Percentiles rank a stretch among this genome's conserved stretches.
These are phyloP conservation scores for Colletotrichum tropicicola DNA, from an alignment of 2,329 filamentous ascomycete species.

Conservation along the genomic window DNA sequence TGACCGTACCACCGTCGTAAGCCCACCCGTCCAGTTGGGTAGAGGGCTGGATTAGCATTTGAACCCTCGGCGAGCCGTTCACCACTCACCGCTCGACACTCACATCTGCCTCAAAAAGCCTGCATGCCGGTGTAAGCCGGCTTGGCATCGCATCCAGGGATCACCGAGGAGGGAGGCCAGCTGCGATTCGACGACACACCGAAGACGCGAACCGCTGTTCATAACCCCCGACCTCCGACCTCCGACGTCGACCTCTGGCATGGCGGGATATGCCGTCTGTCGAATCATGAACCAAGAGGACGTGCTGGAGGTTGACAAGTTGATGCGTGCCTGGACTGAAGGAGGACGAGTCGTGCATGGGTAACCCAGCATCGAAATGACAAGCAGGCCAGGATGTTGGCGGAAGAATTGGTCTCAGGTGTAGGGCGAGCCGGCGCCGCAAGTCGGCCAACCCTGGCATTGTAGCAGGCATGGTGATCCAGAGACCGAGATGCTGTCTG, in stretches of 20 bases:
- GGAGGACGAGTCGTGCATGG: background rate
- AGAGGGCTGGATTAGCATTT: background rate
- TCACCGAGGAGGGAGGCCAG: background rate
- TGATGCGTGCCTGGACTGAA: background rate
- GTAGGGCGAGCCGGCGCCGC: background rate
- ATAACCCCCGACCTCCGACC: conserved; percentile 20
- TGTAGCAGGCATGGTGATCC: too few relatives aligned
- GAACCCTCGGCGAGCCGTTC: background rate
- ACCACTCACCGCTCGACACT: background rate
- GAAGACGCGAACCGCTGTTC: conserved; percentile 19
- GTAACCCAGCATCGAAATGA: background rate
- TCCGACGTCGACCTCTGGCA: background rate
- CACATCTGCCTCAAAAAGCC: too few relatives aligned
- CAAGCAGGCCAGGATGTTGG: background rate
- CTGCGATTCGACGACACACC: background rate
- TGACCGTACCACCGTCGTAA: background rate
- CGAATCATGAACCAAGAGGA: background rate
- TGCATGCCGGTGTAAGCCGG: background rate
- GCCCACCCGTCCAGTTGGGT: background rate
- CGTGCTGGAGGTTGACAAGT: conserved; percentile 14
- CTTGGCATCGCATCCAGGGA: background rate
- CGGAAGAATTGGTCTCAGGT: background rate
- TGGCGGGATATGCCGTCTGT: conserved; percentile 17
- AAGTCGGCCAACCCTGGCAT: background rate
- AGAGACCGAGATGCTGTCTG: background rate